A percentile compares a stretch with the other conserved stretches of the same genome.
Conservation (phyloP, 768 basidiomycete species). For the Panus rudis region DNA sequence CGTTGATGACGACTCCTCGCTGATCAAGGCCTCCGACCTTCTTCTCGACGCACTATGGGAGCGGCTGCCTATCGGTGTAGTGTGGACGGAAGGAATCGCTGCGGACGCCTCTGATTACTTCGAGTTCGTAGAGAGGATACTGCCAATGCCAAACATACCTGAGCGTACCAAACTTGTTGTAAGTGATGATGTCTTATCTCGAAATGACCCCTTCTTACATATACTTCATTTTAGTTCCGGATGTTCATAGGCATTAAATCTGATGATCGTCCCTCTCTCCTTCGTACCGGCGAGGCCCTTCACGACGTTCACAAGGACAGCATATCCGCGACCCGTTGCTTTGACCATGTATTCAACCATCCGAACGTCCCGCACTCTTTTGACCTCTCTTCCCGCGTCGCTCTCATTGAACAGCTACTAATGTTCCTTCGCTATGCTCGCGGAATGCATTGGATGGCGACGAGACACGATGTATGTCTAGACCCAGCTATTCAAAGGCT, state of each 20-base stretch:
- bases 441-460: constrained; percentile 24
- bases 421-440: constrained; percentile 30
- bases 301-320: constrained; percentile 5
- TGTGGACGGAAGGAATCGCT: background rate
- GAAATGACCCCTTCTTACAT: no score
- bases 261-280: constrained; percentile 21
- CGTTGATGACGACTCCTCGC: no score
- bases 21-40: no score
- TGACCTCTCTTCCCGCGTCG: constrained; percentile 19
- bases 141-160: no score
- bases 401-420: constrained; percentile 23
- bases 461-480: constrained; percentile 20
- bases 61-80: constrained; percentile 33
- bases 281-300: constrained; percentile 27
- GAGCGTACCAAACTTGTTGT: no score
- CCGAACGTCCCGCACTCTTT: constrained; percentile 20
- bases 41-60: constrained; percentile 45
- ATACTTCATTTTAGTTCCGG: constrained; percentile 15
- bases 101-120: no score
- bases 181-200: no score
- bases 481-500: constrained; percentile 22
- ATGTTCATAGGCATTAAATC: constrained; percentile 30
- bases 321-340: constrained; percentile 33
- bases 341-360: constrained; percentile 34
- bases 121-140: no score